Evolutionary conservation across 1,139 yeast species (phyloP).

Genomic region (Geotrichum macrosporum): DNA sequence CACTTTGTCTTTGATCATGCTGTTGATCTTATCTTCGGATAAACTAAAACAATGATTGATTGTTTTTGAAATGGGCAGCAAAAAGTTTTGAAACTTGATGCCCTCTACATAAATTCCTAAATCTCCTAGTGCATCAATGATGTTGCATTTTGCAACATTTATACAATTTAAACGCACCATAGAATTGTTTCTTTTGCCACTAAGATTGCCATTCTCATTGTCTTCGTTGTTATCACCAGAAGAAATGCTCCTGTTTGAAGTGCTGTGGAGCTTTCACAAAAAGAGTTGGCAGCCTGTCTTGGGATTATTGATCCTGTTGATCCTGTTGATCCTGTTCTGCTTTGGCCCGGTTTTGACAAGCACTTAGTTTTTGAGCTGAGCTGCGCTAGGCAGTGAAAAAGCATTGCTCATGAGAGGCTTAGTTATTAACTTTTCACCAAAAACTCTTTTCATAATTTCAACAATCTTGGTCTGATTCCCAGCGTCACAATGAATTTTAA

Average conservation of each 20-base stretch:
- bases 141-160: conserved; percentile 26
- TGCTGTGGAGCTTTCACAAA: too few relatives aligned
- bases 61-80: conserved; percentile 80
- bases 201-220: not conserved
- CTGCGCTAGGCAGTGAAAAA: conserved; percentile 62
- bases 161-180: not conserved
- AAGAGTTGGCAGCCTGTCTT: too few relatives aligned
- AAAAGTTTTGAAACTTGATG: conserved; percentile 70
- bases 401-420: conserved; percentile 38
- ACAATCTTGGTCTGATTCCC: conserved; percentile 61
- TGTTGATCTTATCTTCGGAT: conserved; percentile 63
- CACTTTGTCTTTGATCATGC: conserved; percentile 56
- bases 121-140: conserved; percentile 45
- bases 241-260: not conserved
- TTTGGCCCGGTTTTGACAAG: conserved; percentile 52
- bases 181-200: not conserved
- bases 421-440: conserved; percentile 58
- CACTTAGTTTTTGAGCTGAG: conserved; percentile 60
- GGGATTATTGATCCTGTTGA: too few relatives aligned
- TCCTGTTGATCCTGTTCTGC: conserved; percentile 39
- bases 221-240: not conserved
- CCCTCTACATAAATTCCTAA: conserved; percentile 72
- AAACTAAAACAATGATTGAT: conserved; percentile 81
- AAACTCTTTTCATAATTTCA: conserved; percentile 47
- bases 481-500: conserved; percentile 73